phyloP scores from a whole-genome alignment of 495 filamentous ascomycete genomes.

The Beverwykella pulmonaria region DNA sequence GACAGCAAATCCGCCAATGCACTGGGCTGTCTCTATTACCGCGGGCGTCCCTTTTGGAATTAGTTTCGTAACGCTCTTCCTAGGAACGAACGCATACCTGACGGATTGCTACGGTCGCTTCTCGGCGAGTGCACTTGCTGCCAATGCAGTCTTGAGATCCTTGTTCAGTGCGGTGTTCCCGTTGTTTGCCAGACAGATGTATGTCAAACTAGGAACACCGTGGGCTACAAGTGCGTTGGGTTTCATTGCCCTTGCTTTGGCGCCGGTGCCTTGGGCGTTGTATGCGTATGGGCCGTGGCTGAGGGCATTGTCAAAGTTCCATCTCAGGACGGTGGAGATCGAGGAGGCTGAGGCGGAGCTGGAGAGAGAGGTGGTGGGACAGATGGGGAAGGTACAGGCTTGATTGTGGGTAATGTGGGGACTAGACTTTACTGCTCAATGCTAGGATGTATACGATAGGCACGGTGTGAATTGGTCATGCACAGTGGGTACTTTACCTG shows the following conservation, averaged over 20 bases:
- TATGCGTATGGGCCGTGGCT: not conserved
- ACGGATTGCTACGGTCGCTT: not conserved
- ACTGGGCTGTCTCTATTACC: not conserved
- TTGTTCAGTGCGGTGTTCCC: not conserved
- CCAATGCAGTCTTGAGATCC: not conserved
- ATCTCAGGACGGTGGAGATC: not conserved
- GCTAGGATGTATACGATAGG: too few relatives aligned
- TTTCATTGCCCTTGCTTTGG: not conserved
- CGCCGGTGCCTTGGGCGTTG: not conserved
- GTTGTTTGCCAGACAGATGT: not conserved
- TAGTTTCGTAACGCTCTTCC: not conserved
- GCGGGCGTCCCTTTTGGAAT: not conserved
- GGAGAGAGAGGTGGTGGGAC: too few relatives aligned
- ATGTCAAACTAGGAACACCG: not conserved
- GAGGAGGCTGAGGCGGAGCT: too few relatives aligned
- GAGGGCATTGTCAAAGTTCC: not conserved
- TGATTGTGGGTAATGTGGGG: too few relatives aligned
- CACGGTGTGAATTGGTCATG: too few relatives aligned
- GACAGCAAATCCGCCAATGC: not conserved
- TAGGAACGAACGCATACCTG: not conserved
- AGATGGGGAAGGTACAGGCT: too few relatives aligned
- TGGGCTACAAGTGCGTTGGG: not conserved
- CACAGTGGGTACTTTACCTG: too few relatives aligned
- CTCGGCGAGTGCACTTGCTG: not conserved
- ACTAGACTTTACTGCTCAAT: too few relatives aligned